Evolutionary conservation across 257 asterid genomes (phyloP), one percentile per base, ranked within the genome.

Genomic region (Gynochthodes officinalis): DNA sequence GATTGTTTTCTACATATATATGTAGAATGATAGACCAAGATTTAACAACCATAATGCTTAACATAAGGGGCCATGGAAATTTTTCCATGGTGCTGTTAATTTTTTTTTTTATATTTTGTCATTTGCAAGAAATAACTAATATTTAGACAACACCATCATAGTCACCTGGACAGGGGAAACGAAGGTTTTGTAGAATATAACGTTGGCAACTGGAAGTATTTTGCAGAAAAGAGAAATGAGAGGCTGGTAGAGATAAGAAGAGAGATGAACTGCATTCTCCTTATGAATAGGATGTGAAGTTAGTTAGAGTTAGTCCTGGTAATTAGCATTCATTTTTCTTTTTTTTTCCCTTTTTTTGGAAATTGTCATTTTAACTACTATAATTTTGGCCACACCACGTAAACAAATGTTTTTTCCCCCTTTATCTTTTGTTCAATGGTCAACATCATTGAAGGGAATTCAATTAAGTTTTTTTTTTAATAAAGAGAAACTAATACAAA

Each of bases 301-400:
- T 53, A 30, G 73, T 52, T 69, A 42, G 3, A 14, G 30, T 30
- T 53, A 54, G 68, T 66, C 78, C 78, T 74, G 40, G 67, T 64
- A 70, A 30, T 53, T 54, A 16, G 72, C 72, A 40, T 73, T 59
- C 9, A 52, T 33, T 35, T n/a, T n/a, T n/a, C n/a, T n/a, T n/a
- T n/a, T n/a, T n/a, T n/a, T n/a, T n/a, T n/a, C n/a, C n/a, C n/a
- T n/a, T 19, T 61, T 60, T 61, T 19, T 48, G 54, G 13, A 42
- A 42, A 4, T 42, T 6, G 10, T 42, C 48, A 42, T 42, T 42
- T 42, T 6, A 5, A 2, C 40, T n/a, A n/a, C n/a, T n/a, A n/a
- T n/a, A n/a, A n/a, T n/a, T n/a, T n/a, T n/a, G n/a, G n/a, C n/a
- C n/a, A n/a, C n/a, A n/a, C n/a, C n/a, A n/a, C n/a, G n/a, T n/a